Evolutionary conservation across 164 flowering plant genomes (phyloP).

Genomic region (Stephania yunnanensis): DNA sequence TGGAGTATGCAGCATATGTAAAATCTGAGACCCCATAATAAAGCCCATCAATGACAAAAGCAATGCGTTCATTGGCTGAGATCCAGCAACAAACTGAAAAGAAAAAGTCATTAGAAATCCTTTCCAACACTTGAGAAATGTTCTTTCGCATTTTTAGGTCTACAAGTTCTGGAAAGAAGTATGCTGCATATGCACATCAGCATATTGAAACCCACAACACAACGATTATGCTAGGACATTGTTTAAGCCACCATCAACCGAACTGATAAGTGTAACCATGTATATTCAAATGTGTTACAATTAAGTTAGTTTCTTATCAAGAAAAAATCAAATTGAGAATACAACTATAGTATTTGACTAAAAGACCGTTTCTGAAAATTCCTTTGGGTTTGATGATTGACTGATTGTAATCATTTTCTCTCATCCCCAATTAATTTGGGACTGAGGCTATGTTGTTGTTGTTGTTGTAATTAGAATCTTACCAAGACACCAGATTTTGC

Average conservation of each 20-base stretch:
- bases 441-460: too few species aligned
- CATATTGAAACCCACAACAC: not conserved
- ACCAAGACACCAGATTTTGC: constrained; percentile 78
- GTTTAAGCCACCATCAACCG: too few species aligned
- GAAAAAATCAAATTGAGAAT: too few species aligned
- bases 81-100: constrained; percentile 90
- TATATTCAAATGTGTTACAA: too few species aligned
- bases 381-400: too few species aligned
- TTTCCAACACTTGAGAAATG: not conserved
- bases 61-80: constrained; percentile 96
- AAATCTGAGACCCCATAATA: constrained; percentile 98
- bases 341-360: too few species aligned
- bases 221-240: too few species aligned
- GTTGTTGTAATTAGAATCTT: constrained; percentile 18
- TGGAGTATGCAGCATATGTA: constrained; percentile 87
- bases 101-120: constrained; percentile 6
- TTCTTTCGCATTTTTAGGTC: not conserved
- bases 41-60: constrained; percentile 94
- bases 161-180: not conserved
- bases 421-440: too few species aligned
- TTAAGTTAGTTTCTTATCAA: too few species aligned
- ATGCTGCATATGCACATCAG: not conserved
- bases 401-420: too few species aligned
- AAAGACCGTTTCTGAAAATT: too few species aligned
- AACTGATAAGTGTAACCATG: too few species aligned